Evolutionary conservation across 2,329 filamentous ascomycete species (phyloP), one percentile per base, ranked within the genome.

Genomic region (Fusarium sambucinum): DNA sequence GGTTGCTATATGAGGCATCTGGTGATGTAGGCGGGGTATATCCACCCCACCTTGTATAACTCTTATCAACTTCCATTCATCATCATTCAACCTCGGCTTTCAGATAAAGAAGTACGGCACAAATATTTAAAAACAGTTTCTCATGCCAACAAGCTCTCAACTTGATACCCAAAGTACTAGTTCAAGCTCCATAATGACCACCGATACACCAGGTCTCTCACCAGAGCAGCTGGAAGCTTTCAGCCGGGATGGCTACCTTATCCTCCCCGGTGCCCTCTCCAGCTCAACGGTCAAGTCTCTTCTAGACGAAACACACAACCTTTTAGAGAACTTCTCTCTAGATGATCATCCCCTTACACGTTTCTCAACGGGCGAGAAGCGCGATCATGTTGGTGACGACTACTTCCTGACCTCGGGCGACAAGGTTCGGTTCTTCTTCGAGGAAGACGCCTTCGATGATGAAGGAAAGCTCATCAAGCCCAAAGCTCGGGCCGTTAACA

Each of bases 351-450:
- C 96, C 1, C 90, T 98, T 85, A 98, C 96, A 11, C 91, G 90
- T 76, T 99, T 99, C 86, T 92, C 91, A 30, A 97, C 95, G 1
- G 94, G 94, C 71, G 90, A 81, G 84, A 89, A 73, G 81, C 85
- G 76, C 45, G 86, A 90, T 63, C 95, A 98, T 80, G 92, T 97
- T 13, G 94, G 95, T 66, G 96, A 98, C 82, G 89, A 92, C 76
- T 99, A 99, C 85, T 98, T 99, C 82, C 88, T 98, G 4, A 86
- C 85, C 2, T 96, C 92, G 5, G 94, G 93, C 64, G 92, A 98
- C 84, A 95, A 97, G 81, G 84, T 98, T 65, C 91, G 94, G 62
- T 98, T 96, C 86, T 98, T 98, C 86, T 96, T 98, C 80, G 95
- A 98, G 80, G 93, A 96, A 80, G 94, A 96, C 80, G 95, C 95